Evolutionary conservation across 345 rosid species (phyloP), one percentile per base, ranked within the genome.

Genomic region (Ricinus communis): DNA sequence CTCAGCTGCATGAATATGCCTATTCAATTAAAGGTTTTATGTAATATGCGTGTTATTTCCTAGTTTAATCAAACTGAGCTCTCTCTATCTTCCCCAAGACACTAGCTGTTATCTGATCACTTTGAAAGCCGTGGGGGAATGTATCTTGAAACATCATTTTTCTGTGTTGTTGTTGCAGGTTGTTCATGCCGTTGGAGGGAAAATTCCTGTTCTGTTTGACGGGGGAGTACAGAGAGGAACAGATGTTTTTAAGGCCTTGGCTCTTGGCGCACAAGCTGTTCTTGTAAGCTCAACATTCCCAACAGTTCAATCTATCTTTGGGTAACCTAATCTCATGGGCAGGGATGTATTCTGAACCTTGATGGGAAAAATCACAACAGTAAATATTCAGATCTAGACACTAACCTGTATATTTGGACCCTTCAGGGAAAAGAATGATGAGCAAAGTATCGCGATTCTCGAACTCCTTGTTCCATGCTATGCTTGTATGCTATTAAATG

Each of bases 221-320:
- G 98, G 97, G 71, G 98, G 97, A 74, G 80, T 91, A 40, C 74
- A 93, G 76, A 80, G 91, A 56, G 98, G 96, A 67, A 91, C 96
- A 0, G 93, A 94, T 70, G 80, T 94, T 76, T 90, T 94, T 86
- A 91, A 91, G 81, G 95, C 98, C 0, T 75, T 94, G 68, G 91
- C 96, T 16, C 93, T 91, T 1, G 96, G 97, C n/a, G 98, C 96
- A 22, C 82, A 86, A 83, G 93, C 95, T 74, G 89, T 94, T 62
- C 93, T 94, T 62, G 98, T 90, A 82, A 81, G 86, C 69, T 70
- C 53, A 31, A 12, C 24, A 4, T 25, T 12, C 27, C 41, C 2
- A 38, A 40, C 5, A 18, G 5, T 3, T 45, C 5, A 31, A n/a
- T 56, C 4, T 45, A 41, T 2, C 30, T 31, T 46, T 43, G 7